phyloP scores from a whole-genome alignment of 2,329 filamentous ascomycete species.

The Fusarium sacchari region DNA sequence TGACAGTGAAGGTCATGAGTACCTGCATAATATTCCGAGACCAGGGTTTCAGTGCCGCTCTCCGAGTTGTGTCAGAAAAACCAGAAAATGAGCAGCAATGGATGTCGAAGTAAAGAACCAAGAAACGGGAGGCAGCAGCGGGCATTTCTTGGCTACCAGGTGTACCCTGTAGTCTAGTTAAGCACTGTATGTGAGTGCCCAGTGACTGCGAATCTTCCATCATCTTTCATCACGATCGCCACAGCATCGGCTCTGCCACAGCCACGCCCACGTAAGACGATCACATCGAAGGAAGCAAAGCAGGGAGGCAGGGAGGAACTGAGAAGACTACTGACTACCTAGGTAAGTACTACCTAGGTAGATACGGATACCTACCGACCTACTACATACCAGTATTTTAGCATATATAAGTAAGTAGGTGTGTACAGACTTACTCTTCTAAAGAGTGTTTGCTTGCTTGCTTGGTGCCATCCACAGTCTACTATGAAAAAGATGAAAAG shows the following conservation, averaged over 20 bases:
- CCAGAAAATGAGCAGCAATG: slow-evolving; percentile 3
- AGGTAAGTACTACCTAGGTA: no score
- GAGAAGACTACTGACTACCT: no score
- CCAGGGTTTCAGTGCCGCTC: slow-evolving; percentile 14
- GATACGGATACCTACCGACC: neutral
- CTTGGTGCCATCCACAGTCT: neutral
- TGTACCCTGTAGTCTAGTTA: neutral
- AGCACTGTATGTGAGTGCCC: neutral
- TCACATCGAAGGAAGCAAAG: neutral
- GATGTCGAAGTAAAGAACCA: neutral
- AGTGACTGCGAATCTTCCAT: slow-evolving; percentile 9
- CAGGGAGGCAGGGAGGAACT: neutral
- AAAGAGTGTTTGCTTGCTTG: neutral
- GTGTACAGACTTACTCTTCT: neutral
- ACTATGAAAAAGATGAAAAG: neutral
- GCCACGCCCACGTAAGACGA: neutral
- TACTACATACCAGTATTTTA: no score
- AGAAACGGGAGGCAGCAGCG: slow-evolving; percentile 10
- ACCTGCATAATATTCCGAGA: slow-evolving; percentile 27
- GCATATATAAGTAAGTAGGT: neutral
- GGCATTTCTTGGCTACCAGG: slow-evolving; percentile 7
- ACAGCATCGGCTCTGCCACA: slow-evolving; percentile 2
- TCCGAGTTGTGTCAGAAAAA: slow-evolving; percentile 10
- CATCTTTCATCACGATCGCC: slow-evolving; percentile 31
- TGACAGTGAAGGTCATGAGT: slow-evolving; percentile 4